phyloP scores from a whole-genome alignment of 2,329 filamentous ascomycete genomes.

The Blastomyces percursus region DNA sequence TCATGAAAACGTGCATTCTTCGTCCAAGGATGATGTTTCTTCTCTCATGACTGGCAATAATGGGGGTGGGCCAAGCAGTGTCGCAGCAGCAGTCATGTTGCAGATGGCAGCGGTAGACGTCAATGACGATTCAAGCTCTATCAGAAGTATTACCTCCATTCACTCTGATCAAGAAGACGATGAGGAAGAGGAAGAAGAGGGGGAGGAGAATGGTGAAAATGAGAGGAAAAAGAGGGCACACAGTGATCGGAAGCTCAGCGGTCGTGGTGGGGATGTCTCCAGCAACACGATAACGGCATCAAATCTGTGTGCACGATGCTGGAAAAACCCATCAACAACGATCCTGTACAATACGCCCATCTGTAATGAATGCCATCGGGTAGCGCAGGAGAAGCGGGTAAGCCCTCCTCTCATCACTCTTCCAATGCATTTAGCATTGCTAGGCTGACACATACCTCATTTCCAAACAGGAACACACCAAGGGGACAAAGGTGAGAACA shows the following conservation, averaged over 20 bases:
- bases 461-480: constrained; percentile 7
- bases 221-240: background rate
- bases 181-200: background rate
- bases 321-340: constrained; percentile 15
- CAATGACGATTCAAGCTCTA: constrained; percentile 17
- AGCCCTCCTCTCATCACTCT: background rate
- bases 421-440: background rate
- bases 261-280: background rate
- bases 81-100: background rate
- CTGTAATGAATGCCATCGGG: constrained; percentile 13
- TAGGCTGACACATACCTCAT: background rate
- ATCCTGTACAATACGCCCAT: constrained; percentile 17
- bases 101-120: constrained; percentile 5
- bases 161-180: background rate
- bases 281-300: constrained; percentile 4
- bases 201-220: background rate
- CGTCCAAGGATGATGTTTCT: background rate
- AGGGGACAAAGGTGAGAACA: constrained; percentile 6
- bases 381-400: constrained; percentile 15
- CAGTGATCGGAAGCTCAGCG: background rate
- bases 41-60: background rate
- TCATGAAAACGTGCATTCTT: constrained; percentile 1
- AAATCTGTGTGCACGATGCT: constrained; percentile 16
- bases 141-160: constrained; percentile 1
- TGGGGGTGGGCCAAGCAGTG: background rate